Base-by-base conservation (phyloP, 768 basidiomycete genomes). In the Podaxis sp. region DNA sequence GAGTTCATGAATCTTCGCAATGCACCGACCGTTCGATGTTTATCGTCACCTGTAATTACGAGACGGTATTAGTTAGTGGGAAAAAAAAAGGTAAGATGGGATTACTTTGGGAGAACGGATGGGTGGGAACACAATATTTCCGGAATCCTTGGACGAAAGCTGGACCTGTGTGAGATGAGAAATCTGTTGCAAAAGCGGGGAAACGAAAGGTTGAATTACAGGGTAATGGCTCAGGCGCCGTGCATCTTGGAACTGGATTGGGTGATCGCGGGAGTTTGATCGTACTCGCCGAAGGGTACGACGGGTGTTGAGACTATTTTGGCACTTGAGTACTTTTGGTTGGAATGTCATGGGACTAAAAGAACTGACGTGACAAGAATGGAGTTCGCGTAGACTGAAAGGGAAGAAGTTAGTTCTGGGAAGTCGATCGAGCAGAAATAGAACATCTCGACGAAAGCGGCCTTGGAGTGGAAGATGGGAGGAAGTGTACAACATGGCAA, bases 371-470 rank as follows among this genome's bases (percentile, higher is more conserved):
- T 73, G 13, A 77, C 77, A 4, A 82, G 70, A 11, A 78, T 65
- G 18, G 74, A 77, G 60, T 79, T 82, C 7, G 79, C 77, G 38
- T 82, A 82, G 44, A 82, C 81, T 82, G 38, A 2, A 16, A 23
- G 36, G 25, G 27, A 35, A 37, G 28, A 55, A 50, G 14, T 59
- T 37, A 14, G 61, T 37, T n/a, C 10, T 36, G 28, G n/a, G 44
- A 42, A 21, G 46, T 10, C 23, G 3, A 13, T 16, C 3, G 14
- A 38, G 14, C 4, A n/a, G 10, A 14, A 35, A 51, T 48, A 27
- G 47, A 48, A 48, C 42, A 16, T 44, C 7, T 32, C 32, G 32
- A 32, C 32, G 32, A 18, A 18, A 18, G 23, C 4, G 47, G 7
- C 27, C 47, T 23, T 11, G 7, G 11, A 13, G 9, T 25, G 23